A percentile compares a stretch with the other conserved stretches of the same genome.
These are phyloP conservation scores for Nicotiana noctiflora DNA, from an alignment of 257 asterid genomes.

Conservation along the genomic window DNA sequence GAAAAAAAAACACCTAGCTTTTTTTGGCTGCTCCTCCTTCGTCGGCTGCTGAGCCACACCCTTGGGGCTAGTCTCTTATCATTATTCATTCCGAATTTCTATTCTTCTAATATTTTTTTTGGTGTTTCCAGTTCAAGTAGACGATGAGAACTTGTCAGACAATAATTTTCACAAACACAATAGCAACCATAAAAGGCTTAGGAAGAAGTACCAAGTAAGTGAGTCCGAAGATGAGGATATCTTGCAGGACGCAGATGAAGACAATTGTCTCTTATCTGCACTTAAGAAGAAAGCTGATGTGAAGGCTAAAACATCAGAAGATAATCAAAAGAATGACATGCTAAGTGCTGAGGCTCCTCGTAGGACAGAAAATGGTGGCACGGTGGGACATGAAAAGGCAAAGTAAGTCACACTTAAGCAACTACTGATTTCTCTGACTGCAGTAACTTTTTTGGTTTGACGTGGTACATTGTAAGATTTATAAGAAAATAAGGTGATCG, in stretches of 20 bases:
- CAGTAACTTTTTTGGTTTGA: not conserved
- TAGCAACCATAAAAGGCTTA: constrained; percentile 23
- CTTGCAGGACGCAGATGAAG: constrained; percentile 40
- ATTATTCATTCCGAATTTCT: not conserved
- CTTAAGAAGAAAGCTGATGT: constrained; percentile 20
- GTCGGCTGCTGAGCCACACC: not conserved
- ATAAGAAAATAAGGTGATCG: not conserved
- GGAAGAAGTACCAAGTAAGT: constrained; percentile 36
- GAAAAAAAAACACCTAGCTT: not conserved
- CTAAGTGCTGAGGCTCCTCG: constrained; percentile 17
- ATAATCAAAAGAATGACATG: constrained; percentile 23
- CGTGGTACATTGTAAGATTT: not conserved
- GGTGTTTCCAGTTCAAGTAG: constrained; percentile 18
- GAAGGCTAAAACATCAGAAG: constrained; percentile 21
- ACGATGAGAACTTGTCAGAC: constrained; percentile 17
- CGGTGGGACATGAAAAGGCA: constrained; percentile 21
- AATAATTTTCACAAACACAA: constrained; percentile 19
- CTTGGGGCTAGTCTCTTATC: not conserved
- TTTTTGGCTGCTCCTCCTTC: not conserved
- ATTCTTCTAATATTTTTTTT: constrained; percentile 5
- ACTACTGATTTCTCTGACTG: not conserved
- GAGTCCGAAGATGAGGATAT: constrained; percentile 47
- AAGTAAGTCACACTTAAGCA: constrained; percentile 11
- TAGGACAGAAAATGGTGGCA: constrained; percentile 21
- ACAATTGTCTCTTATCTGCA: constrained; percentile 30